Percentiles rank a stretch among this genome's conserved stretches.
Evolutionary conservation across 805 yeast genomes (phyloP).

Genomic region (Hanseniaspora occidentalis): DNA sequence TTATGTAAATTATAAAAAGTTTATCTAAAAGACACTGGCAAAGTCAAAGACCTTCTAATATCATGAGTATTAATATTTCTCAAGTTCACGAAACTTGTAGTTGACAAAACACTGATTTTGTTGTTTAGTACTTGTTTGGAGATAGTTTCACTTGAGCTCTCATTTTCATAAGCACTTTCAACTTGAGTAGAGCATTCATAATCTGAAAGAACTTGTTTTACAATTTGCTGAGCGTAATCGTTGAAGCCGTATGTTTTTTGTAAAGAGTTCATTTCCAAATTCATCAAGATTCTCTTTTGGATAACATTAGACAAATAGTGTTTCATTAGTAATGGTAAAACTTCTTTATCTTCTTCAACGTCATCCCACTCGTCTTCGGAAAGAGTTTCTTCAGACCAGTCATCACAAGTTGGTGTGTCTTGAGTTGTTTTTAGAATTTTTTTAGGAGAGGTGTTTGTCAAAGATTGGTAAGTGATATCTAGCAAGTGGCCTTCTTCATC

Average conservation of each 20-base stretch:
- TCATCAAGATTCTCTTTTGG: neutral
- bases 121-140: neutral
- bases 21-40: neutral
- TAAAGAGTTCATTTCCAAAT: neutral
- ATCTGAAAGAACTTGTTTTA: neutral
- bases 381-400: neutral
- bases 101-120: neutral
- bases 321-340: neutral
- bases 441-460: neutral
- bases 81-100: neutral
- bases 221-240: neutral
- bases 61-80: neutral
- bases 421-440: too few relatives aligned
- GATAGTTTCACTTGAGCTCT: neutral
- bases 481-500: neutral
- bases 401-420: too few relatives aligned
- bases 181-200: conserved; percentile 1
- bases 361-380: neutral
- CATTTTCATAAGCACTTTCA: neutral
- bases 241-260: neutral
- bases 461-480: neutral
- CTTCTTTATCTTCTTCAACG: neutral
- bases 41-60: neutral
- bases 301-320: neutral
- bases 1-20: neutral